Conservation (phyloP, 352 stramenopile species). For the Pythium aphanidermatum region DNA sequence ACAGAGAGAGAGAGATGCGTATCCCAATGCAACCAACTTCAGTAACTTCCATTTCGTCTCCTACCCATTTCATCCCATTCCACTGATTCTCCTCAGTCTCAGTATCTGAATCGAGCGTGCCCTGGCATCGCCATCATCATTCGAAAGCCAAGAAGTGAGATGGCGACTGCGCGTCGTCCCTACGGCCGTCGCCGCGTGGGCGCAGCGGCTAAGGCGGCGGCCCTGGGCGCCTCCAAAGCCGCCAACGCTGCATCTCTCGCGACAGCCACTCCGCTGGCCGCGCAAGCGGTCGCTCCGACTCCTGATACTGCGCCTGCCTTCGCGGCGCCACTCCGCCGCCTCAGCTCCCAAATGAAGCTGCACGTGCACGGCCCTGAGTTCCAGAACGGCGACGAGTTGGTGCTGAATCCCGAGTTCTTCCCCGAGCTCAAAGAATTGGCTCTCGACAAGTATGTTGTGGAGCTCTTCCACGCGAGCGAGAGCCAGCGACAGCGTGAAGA, state of each 20-base stretch:
- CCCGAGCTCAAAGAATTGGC: slow-evolving; percentile 62
- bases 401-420: slow-evolving; percentile 78
- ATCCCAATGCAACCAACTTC: neutral
- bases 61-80: too few species aligned
- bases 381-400: slow-evolving; percentile 70
- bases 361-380: slow-evolving; percentile 82
- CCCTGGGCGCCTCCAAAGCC: neutral
- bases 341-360: slow-evolving; percentile 45
- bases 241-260: neutral
- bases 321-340: slow-evolving; percentile 6
- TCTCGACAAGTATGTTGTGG: slow-evolving; percentile 71
- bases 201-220: slow-evolving; percentile 6
- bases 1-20: neutral
- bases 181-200: slow-evolving; percentile 16
- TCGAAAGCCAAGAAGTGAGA: too few species aligned
- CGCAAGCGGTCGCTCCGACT: neutral
- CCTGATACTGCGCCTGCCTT: neutral
- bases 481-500: slow-evolving; percentile 24
- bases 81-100: neutral
- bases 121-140: neutral
- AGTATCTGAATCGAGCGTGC: slow-evolving; percentile 1
- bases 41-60: too few species aligned
- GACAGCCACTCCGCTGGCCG: neutral
- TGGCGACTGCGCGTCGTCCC: slow-evolving; percentile 19
- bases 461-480: slow-evolving; percentile 66